phyloP scores from a whole-genome alignment of 2,329 filamentous ascomycete genomes.

The Fusarium sp. region DNA sequence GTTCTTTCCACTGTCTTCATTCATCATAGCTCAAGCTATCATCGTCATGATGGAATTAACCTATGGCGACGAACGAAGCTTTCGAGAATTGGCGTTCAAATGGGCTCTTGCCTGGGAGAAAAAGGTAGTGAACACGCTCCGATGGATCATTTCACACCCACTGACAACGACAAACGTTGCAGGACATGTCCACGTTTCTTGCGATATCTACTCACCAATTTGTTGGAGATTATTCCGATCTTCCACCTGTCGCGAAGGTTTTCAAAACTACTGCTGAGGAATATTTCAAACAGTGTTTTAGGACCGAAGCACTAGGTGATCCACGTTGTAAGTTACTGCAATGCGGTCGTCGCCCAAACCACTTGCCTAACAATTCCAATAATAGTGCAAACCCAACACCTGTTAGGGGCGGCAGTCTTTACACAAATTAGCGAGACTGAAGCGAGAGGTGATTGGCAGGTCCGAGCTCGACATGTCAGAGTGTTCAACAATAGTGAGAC shows the following conservation, averaged over 20 bases:
- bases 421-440: not conserved
- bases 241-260: not conserved
- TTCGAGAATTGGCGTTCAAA: not conserved
- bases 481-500: not conserved
- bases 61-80: not conserved
- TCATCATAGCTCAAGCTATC: not conserved
- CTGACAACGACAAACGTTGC: not conserved
- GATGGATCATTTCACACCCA: not conserved
- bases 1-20: not conserved
- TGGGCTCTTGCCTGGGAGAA: not conserved
- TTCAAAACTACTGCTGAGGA: not conserved
- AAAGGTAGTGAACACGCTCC: not conserved
- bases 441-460: not conserved
- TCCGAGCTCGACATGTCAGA: not conserved
- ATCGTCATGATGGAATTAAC: not conserved
- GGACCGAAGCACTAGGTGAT: not conserved
- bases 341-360: accelerated
- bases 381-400: not conserved
- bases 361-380: not conserved
- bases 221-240: not conserved
- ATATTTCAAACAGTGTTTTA: not conserved
- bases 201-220: not conserved
- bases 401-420: not conserved
- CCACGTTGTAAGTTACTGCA: not conserved
- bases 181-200: not conserved